phyloP scores from a whole-genome alignment of 352 stramenopile species.

The Pythium scleroteichum region DNA sequence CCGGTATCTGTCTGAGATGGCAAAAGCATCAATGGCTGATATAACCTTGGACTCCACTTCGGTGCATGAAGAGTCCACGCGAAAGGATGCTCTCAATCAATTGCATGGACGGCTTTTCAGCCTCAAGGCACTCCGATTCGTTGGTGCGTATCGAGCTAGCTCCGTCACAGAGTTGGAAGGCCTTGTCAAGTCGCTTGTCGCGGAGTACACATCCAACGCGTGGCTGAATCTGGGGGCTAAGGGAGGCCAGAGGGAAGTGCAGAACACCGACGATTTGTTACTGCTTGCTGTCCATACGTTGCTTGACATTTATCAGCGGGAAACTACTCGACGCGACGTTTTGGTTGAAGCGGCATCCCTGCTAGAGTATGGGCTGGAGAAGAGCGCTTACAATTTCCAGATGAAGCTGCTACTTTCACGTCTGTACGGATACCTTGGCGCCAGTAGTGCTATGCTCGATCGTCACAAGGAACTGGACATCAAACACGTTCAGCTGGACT shows the following conservation, averaged over 20 bases:
- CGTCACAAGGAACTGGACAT: slow-evolving; percentile 78
- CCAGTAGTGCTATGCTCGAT: slow-evolving; percentile 57
- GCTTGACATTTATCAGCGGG: slow-evolving; percentile 66
- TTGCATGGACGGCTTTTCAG: slow-evolving; percentile 61
- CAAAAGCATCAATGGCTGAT: slow-evolving; percentile 6
- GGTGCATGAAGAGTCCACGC: slow-evolving; percentile 26
- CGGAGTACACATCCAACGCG: slow-evolving; percentile 65
- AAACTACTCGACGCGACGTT: slow-evolving; percentile 29
- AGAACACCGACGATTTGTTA: slow-evolving; percentile 82
- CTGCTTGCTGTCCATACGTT: slow-evolving; percentile 72
- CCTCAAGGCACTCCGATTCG: slow-evolving; percentile 73
- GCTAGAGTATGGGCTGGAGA: slow-evolving; percentile 73
- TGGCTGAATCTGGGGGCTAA: slow-evolving; percentile 75
- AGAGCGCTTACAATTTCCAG: slow-evolving; percentile 89
- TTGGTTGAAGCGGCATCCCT: slow-evolving; percentile 57
- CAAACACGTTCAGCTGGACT: slow-evolving; percentile 87
- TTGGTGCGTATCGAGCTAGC: slow-evolving; percentile 45
- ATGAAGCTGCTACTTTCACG: slow-evolving; percentile 87
- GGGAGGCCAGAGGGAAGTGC: slow-evolving; percentile 80
- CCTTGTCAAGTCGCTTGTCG: slow-evolving; percentile 49
- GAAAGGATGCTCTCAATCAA: slow-evolving; percentile 46
- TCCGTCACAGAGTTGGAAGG: slow-evolving; percentile 35
- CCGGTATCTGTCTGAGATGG: slow-evolving; percentile 36
- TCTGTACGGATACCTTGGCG: slow-evolving; percentile 77
- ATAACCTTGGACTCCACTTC: slow-evolving; percentile 10